phyloP scores from a whole-genome alignment of 805 yeast genomes.

The Saccharomycopsis sp. region DNA sequence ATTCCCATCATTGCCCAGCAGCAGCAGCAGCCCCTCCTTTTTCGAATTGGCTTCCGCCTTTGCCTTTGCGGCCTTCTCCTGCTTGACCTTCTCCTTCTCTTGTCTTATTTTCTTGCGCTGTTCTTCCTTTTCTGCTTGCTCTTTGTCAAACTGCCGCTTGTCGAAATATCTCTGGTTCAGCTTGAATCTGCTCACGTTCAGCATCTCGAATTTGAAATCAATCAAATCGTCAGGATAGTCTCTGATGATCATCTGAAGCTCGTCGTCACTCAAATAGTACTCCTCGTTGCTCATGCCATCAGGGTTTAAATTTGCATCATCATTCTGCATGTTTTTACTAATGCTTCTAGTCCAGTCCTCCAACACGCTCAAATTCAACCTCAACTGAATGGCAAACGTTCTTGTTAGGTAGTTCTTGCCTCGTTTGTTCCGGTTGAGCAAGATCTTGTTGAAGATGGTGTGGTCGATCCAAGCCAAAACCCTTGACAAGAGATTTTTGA shows the following conservation, averaged over 20 bases:
- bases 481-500: constrained; percentile 67
- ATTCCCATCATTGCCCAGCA: too few relatives aligned
- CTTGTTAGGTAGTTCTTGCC: constrained; percentile 57
- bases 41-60: neutral
- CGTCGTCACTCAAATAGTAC: constrained; percentile 6
- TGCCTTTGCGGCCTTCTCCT: neutral
- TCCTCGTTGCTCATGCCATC: constrained; percentile 12
- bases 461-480: constrained; percentile 67
- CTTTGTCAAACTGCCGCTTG: constrained; percentile 3
- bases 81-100: neutral
- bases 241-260: constrained; percentile 5
- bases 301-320: constrained; percentile 16
- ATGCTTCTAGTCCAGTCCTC: constrained; percentile 83
- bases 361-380: constrained; percentile 74
- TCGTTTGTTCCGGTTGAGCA: constrained; percentile 39
- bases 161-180: constrained; percentile 13
- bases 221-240: constrained; percentile 29
- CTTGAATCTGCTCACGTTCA: constrained; percentile 27
- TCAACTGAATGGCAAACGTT: constrained; percentile 78
- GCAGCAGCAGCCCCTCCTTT: neutral
- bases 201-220: constrained; percentile 22
- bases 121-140: constrained; percentile 2
- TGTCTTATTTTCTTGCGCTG: neutral
- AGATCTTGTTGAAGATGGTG: constrained; percentile 61
- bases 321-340: constrained; percentile 20